phyloP scores from a whole-genome alignment of 2,329 filamentous ascomycete species.

The Phialophora chinensis region DNA sequence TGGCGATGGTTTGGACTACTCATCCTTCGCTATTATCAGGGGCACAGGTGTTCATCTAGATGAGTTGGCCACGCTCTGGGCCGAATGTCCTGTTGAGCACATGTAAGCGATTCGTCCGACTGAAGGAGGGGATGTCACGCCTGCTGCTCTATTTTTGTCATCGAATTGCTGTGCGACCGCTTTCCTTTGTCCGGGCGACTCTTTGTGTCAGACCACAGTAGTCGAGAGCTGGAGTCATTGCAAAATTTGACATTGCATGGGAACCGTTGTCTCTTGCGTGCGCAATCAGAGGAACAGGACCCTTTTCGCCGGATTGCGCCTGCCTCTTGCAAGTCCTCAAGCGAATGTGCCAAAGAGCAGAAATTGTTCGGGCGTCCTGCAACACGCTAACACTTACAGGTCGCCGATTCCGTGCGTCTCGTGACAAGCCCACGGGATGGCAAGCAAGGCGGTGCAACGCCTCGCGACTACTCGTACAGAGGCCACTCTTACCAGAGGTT shows the following conservation, averaged over 20 bases:
- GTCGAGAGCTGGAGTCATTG: neutral
- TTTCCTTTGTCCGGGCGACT: neutral
- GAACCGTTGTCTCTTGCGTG: neutral
- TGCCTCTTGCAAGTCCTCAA: neutral
- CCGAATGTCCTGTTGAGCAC: neutral
- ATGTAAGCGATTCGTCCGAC: neutral
- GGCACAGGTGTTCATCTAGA: neutral
- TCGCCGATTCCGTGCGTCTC: neutral
- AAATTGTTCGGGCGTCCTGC: neutral
- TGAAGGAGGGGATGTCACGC: neutral
- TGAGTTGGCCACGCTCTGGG: neutral
- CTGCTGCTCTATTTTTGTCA: slow-evolving; percentile 4
- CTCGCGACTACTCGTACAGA: neutral
- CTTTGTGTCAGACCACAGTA: neutral
- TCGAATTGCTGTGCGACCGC: neutral
- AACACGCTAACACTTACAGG: neutral
- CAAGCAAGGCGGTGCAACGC: neutral
- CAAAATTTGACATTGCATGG: neutral
- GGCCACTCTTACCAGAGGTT: neutral
- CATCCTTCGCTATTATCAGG: neutral
- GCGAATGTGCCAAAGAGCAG: neutral
- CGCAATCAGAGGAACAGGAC: neutral
- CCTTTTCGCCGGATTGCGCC: neutral
- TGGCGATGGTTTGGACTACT: neutral
- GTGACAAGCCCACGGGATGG: neutral